Conservation (phyloP, 2,329 filamentous ascomycete genomes). For the Leptographium wingfieldii region DNA sequence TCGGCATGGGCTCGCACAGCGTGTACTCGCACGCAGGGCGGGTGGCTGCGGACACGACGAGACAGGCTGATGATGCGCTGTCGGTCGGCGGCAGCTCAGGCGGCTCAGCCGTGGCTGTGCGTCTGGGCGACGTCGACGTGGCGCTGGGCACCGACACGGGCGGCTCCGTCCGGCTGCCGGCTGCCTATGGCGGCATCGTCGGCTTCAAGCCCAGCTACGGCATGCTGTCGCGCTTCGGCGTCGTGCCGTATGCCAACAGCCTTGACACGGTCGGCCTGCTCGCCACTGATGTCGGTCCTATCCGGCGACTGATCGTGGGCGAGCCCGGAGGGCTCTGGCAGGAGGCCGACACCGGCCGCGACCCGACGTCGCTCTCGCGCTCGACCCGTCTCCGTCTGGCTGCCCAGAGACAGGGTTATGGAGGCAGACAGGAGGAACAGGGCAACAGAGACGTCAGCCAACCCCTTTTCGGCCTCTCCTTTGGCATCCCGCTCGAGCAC, state of each 20-base stretch:
- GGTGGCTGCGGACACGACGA: conserved; percentile 10
- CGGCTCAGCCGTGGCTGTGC: conserved; percentile 79
- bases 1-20: conserved; percentile 26
- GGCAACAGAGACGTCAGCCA: neutral
- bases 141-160: conserved; percentile 91
- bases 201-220: conserved; percentile 92
- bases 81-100: conserved; percentile 87
- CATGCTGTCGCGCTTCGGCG: conserved; percentile 70
- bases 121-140: conserved; percentile 39
- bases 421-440: neutral
- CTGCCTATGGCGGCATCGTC: conserved; percentile 70
- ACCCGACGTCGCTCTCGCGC: conserved; percentile 59
- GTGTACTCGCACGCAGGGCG: conserved; percentile 17
- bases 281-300: conserved; percentile 37
- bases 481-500: conserved; percentile 62
- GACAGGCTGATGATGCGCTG: conserved; percentile 17
- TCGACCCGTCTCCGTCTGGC: conserved; percentile 38
- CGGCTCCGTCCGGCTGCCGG: conserved; percentile 75
- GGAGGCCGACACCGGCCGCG: conserved; percentile 36
- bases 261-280: conserved; percentile 81
- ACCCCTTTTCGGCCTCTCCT: conserved; percentile 24
- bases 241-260: conserved; percentile 86
- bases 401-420: conserved; percentile 6
- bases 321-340: conserved; percentile 5
- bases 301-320: conserved; percentile 35